Conservation (phyloP, 768 basidiomycete species). For the Psilocybe cubensis region DNA sequence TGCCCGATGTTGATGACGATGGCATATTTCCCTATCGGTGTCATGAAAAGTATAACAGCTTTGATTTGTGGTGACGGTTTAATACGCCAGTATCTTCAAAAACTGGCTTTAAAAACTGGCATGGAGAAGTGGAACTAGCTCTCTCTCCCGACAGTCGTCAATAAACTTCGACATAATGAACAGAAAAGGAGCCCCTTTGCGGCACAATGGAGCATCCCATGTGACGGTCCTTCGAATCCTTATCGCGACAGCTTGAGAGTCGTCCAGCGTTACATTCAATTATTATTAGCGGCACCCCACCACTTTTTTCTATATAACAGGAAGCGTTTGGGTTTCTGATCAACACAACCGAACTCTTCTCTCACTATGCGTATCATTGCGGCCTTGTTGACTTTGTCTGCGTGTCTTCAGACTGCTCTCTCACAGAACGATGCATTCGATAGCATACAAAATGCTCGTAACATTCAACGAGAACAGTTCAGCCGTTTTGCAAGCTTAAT, state of each 20-base stretch:
- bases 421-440: constrained; percentile 27
- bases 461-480: constrained; percentile 51
- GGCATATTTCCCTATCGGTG: too few relatives aligned
- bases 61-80: too few relatives aligned
- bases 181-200: not conserved
- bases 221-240: constrained; percentile 12
- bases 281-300: constrained; percentile 15
- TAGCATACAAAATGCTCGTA: constrained; percentile 45
- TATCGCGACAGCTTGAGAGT: constrained; percentile 20
- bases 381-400: constrained; percentile 18
- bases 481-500: constrained; percentile 42
- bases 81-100: too few relatives aligned
- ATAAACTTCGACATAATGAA: too few relatives aligned
- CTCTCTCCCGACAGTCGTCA: too few relatives aligned
- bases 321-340: not conserved
- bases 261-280: not conserved
- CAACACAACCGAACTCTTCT: not conserved
- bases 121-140: too few relatives aligned
- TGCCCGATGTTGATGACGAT: too few relatives aligned
- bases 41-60: too few relatives aligned
- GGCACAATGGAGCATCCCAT: constrained; percentile 9
- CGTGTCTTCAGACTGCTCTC: constrained; percentile 16
- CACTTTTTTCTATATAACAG: constrained; percentile 6
- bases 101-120: too few relatives aligned
- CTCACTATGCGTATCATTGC: constrained; percentile 22